Evolutionary conservation across 2,329 filamentous ascomycete species (phyloP).

Genomic region (Tolypocladium nubicola): DNA sequence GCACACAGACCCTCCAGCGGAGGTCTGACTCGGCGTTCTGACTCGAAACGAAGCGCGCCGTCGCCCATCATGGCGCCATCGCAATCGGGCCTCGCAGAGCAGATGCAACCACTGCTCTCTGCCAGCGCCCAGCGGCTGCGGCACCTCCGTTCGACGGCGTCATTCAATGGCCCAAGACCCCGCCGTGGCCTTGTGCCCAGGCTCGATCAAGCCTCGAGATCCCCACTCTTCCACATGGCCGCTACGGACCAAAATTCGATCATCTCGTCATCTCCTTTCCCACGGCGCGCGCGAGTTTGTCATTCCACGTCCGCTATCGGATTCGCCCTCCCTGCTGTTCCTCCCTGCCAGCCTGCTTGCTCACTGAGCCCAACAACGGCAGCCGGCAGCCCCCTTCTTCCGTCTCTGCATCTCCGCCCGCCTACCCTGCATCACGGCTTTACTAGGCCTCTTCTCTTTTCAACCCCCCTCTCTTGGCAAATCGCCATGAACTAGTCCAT

Average conservation of each 20-base stretch:
- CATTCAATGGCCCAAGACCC: background rate
- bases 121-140: background rate
- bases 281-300: constrained; percentile 4
- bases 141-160: background rate
- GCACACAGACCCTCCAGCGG: background rate
- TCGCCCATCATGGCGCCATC: background rate
- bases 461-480: constrained; percentile 18
- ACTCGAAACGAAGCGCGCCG: background rate
- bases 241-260: constrained; percentile 14
- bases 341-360: background rate
- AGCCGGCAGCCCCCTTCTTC: constrained; percentile 3
- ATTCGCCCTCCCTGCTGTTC: constrained; percentile 7
- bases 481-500: constrained; percentile 30
- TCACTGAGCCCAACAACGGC: background rate
- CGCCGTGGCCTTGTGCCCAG: background rate
- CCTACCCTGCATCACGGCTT: constrained; percentile 1
- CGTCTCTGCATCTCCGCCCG: constrained; percentile 3
- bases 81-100: background rate
- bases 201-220: constrained; percentile 12
- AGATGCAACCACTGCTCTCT: background rate
- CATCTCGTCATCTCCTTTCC: constrained; percentile 19
- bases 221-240: constrained; percentile 17
- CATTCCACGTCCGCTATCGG: constrained; percentile 17
- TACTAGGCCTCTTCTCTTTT: constrained; percentile 1
- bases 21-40: background rate